Base-by-base conservation (phyloP, 495 filamentous ascomycete species). In the Penicillium paxilli region DNA sequence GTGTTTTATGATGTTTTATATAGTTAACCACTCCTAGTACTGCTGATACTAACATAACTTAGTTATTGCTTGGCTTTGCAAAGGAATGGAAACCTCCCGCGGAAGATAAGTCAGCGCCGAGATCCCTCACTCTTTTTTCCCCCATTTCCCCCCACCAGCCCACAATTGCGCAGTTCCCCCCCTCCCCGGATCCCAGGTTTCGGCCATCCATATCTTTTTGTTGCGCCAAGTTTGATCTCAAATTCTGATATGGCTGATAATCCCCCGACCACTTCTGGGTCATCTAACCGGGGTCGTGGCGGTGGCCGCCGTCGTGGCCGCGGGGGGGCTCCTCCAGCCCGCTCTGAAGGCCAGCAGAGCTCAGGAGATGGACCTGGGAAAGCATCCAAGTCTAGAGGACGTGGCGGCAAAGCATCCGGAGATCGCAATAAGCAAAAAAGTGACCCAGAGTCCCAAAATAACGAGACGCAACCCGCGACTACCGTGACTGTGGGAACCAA, bases 281-380 rank as follows among this genome's bases (percentile, higher is more conserved):
- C 68, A 46, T 64, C 72, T 60, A 55, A 58, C 61, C 65, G 64
- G 25, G 60, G 52, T 45, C 71, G 70, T 56, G 71, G 70, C 53
- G 70, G 73, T 48, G 68, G 70, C 59, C 73, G 73, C 58, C 71
- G 73, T 47, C 71, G 73, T 32, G 73, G 73, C 54, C 68, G 71
- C 50, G 73, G 73, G 60, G 70, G 66, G 56, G 63, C 60, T 47
- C 61, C 64, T 12, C 47, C 66, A 22, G 64, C 58, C 35, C 63
- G 62, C n/a, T 33, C 59, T 14, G 64, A 74, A 16, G 26, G 51
- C 4, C 57, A 51, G 24, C 62, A 57, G 11, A 62, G 50, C 24
- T 41, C 60, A 20, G 55, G 56, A 21, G 72, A 67, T 25, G 59
- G 58, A 9, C 33, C 64, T 9, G 49, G 50, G 21, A 67, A 58